A percentile compares a stretch with the other conserved stretches of the same genome.
Conservation (phyloP, 2,329 filamentous ascomycete species). For the Aspergillus uvarum region DNA sequence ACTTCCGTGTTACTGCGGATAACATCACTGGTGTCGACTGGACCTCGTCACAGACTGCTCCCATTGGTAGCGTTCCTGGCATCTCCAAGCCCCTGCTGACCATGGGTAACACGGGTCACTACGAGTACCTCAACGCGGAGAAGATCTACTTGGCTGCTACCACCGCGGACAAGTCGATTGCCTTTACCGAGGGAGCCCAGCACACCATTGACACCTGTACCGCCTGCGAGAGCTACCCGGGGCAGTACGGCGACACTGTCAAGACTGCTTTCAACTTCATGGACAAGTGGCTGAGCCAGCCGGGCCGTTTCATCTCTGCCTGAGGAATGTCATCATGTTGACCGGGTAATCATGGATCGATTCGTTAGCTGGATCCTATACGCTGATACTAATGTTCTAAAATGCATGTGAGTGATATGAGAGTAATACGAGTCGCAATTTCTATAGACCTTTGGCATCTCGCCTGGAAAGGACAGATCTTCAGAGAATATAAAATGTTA, state of each 20-base stretch:
- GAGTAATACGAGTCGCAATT: too few species aligned
- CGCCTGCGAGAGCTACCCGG: neutral
- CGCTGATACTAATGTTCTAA: too few species aligned
- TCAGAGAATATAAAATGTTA: too few species aligned
- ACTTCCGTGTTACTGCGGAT: neutral
- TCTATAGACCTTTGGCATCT: too few species aligned
- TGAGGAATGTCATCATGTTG: neutral
- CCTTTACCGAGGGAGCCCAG: neutral
- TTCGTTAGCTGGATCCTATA: too few species aligned
- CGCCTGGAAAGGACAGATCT: too few species aligned
- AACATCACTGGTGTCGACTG: neutral
- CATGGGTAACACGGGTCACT: constrained; percentile 3
- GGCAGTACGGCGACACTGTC: neutral
- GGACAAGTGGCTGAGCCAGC: neutral
- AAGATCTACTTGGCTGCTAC: constrained; percentile 1
- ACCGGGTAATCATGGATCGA: too few species aligned
- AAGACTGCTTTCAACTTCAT: constrained; percentile 2
- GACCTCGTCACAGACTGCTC: constrained; percentile 1
- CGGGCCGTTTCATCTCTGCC: neutral
- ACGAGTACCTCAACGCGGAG: constrained; percentile 6
- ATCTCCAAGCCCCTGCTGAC: neutral
- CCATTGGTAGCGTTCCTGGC: neutral
- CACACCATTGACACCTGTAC: constrained; percentile 3
- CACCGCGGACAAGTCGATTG: neutral
- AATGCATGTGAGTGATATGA: too few species aligned